Base-by-base conservation (phyloP, 2,329 filamentous ascomycete genomes). In the Colletotrichum brevisporum region DNA sequence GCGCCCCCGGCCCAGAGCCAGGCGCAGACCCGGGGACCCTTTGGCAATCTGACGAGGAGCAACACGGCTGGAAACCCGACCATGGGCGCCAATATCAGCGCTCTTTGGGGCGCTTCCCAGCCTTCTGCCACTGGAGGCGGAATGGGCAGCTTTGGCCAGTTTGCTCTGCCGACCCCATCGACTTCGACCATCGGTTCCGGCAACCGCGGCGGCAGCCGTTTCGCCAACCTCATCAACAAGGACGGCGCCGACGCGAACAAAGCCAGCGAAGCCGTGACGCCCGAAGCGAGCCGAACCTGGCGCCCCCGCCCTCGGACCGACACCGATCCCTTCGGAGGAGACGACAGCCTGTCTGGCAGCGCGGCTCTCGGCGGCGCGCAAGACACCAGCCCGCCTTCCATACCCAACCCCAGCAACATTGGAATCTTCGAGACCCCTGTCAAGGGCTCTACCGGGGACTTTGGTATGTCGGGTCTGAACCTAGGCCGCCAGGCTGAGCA, bases 141-240 rank as follows among this genome's bases (percentile, higher is more conserved):
- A 2, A 92, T 95, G 85, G 94, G 95, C 41, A 91, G 91, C 24
- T 99, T 99, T 80, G 95, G 95, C 12, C 96, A 91, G 75, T 98
- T 98, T 79, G 91, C 92, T n/a, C 80, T 97, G 60, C 80, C 88
- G 3, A 82, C 84, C 36, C 85, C 86, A 24, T 24, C 21, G 41
- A 84, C 88, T 18, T 81, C 87, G 6, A 68, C 67, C 4, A 84
- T 89, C 36, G 83, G 86, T 4, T 88, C 92, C 75, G 91, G 90
- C 31, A 91, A 88, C 76, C 86, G 92, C 66, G 90, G 92, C 3
- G 93, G 94, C 77, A 97, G 94, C 78, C 91, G 94, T 31, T 90
- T 98, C 75, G 95, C 95, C 73, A 94, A 94, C 76, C 81, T 97
- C 24, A 91, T 97, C 73, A 90, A 90, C 21, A 97, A 95, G 80